Conservation (phyloP, 1,139 yeast species). For the Pichia sp. region DNA sequence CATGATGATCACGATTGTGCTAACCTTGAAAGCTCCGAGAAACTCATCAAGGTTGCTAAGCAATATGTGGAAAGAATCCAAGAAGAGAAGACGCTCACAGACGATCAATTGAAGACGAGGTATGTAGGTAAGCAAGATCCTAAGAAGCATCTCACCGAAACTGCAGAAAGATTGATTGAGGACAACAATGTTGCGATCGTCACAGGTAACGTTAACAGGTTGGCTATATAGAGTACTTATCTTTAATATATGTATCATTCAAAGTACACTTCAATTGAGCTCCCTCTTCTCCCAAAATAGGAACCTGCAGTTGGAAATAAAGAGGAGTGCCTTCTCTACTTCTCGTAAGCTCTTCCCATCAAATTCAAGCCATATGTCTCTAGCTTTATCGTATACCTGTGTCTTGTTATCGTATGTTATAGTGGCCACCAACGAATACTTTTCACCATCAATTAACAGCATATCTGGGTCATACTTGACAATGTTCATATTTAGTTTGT, state of each 20-base stretch:
- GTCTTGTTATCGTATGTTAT: slow-evolving; percentile 50
- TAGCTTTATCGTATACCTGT: slow-evolving; percentile 38
- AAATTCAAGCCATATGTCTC: slow-evolving; percentile 50
- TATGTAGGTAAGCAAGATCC: slow-evolving; percentile 99
- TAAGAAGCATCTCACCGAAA: slow-evolving; percentile 89
- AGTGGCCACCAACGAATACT: slow-evolving; percentile 45
- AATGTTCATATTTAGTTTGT: slow-evolving; percentile 52
- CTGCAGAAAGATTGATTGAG: slow-evolving; percentile 80
- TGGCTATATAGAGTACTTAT: slow-evolving; percentile 47
- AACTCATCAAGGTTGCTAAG: slow-evolving; percentile 85
- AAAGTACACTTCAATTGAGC: too few species aligned
- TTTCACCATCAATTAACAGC: slow-evolving; percentile 24
- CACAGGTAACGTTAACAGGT: slow-evolving; percentile 83
- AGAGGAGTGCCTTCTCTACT: slow-evolving; percentile 52
- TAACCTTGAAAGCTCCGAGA: slow-evolving; percentile 65
- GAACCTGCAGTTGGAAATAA: slow-evolving; percentile 54
- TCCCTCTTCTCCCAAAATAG: slow-evolving; percentile 59
- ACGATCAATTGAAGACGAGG: slow-evolving; percentile 87
- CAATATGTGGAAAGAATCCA: slow-evolving; percentile 85
- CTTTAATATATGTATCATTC: background rate
- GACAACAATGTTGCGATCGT: slow-evolving; percentile 82
- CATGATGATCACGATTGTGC: slow-evolving; percentile 70
- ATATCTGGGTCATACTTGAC: slow-evolving; percentile 49
- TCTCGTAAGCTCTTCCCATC: slow-evolving; percentile 41
- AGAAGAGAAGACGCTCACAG: slow-evolving; percentile 84